These are phyloP conservation scores for Aspergillus bombycis DNA, from an alignment of 2,329 filamentous ascomycete genomes.

Conservation along the genomic window DNA sequence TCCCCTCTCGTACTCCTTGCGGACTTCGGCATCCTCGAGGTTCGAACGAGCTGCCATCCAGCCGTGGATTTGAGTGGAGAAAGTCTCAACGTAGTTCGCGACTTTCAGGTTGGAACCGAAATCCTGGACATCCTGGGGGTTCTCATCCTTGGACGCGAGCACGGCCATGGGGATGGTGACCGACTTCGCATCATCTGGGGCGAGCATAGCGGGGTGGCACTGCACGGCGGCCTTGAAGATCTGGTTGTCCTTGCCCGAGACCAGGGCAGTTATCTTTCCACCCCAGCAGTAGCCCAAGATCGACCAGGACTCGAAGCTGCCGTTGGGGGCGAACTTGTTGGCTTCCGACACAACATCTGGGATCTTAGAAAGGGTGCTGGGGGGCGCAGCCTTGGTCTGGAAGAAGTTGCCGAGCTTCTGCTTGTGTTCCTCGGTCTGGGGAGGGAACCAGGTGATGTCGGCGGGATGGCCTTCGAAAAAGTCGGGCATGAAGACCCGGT, in stretches of 20 bases:
- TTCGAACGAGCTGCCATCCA: conserved; percentile 51
- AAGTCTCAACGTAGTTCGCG: conserved; percentile 49
- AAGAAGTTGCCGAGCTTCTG: conserved; percentile 64
- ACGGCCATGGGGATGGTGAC: conserved; percentile 61
- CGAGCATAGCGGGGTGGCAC: conserved; percentile 64
- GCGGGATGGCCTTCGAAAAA: conserved; percentile 80
- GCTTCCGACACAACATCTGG: conserved; percentile 59
- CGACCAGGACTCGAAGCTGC: conserved; percentile 57
- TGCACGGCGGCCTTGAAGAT: conserved; percentile 61
- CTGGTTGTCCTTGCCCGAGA: conserved; percentile 52
- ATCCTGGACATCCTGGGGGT: conserved; percentile 49
- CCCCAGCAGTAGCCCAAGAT: conserved; percentile 66
- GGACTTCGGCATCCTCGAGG: conserved; percentile 43
- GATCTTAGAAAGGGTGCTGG: conserved; percentile 59
- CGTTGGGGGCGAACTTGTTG: conserved; percentile 47
- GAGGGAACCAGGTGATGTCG: conserved; percentile 64
- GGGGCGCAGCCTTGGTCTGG: conserved; percentile 59
- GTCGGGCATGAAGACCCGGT: conserved; percentile 89
- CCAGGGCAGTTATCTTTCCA: conserved; percentile 59
- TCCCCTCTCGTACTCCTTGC: conserved; percentile 48
- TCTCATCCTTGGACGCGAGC: conserved; percentile 61
- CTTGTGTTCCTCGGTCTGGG: conserved; percentile 62
- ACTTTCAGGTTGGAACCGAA: conserved; percentile 44
- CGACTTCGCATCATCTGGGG: conserved; percentile 58
- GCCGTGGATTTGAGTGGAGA: conserved; percentile 48